phyloP scores from a whole-genome alignment of 1,284 basidiomycete genomes.

The Lignosus rhinocerotis region DNA sequence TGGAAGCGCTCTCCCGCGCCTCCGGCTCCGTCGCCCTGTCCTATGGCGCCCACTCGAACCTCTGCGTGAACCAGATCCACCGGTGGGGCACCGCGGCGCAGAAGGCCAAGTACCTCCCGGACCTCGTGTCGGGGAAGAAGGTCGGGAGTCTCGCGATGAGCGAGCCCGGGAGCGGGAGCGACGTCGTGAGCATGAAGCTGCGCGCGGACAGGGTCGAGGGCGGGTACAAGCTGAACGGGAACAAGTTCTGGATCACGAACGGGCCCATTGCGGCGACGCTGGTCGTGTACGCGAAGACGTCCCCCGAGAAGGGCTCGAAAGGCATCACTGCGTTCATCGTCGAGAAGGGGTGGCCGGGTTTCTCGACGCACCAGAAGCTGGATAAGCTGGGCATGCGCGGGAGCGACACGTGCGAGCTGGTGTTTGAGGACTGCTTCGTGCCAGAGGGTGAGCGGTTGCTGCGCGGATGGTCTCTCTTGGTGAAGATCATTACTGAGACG shows the following conservation, averaged over 20 bases:
- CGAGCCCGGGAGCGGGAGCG: constrained; percentile 88
- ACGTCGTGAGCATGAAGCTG: constrained; percentile 90
- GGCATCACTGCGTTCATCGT: constrained; percentile 94
- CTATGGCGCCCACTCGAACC: constrained; percentile 93
- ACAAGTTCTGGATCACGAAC: constrained; percentile 98
- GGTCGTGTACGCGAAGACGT: constrained; percentile 92
- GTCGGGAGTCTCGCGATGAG: constrained; percentile 94
- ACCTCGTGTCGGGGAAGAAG: constrained; percentile 80
- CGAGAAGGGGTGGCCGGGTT: constrained; percentile 80
- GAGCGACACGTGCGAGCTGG: constrained; percentile 91
- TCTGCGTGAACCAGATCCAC: constrained; percentile 89
- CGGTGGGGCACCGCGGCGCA: constrained; percentile 87
- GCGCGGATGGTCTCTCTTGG: neutral
- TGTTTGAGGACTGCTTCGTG: constrained; percentile 90
- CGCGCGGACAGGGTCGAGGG: constrained; percentile 77
- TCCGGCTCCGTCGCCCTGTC: constrained; percentile 91
- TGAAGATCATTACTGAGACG: neutral
- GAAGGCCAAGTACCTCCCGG: constrained; percentile 86
- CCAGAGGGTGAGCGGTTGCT: constrained; percentile 61
- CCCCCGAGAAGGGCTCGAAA: constrained; percentile 76
- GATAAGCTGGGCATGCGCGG: constrained; percentile 98
- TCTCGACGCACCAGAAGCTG: constrained; percentile 87
- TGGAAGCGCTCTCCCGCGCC: constrained; percentile 89
- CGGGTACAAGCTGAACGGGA: constrained; percentile 83
- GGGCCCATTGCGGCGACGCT: constrained; percentile 88